Base-by-base conservation (phyloP, 306 rosid species). In the Begonia masoniana region DNA sequence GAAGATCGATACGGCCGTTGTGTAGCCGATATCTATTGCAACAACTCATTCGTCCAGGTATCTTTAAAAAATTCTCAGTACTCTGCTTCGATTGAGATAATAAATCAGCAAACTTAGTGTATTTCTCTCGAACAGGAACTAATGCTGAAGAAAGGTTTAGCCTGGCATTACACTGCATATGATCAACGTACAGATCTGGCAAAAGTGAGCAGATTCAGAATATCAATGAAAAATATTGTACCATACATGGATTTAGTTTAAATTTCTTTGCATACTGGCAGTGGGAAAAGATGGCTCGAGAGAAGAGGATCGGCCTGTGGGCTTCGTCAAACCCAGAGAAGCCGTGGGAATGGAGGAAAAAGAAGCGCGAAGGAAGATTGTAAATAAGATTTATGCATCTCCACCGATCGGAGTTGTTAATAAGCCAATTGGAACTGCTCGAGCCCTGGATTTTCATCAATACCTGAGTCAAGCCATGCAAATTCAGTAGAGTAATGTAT, bases 291-390 rank as follows among this genome's bases (percentile, higher is more conserved):
- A 69, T 69, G 39, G 99, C 94, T 41, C 81, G 71, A 59, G 67
- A 54, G 16, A 77, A 64, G 76, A 72, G 87, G 47, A 69, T 77
- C 15, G 99, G 99, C 19, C 65, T 92, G 61, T 86, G 99, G 99
- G 95, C 83, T 68, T 75, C 88, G 43, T 43, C 70, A 45, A 86
- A 91, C 62, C 96, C 99, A 11, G 88, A 86, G 74, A 71, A 81
- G 82, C 99, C 99, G 48, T 92, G 96, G 99, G 93, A 92, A 1
- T 92, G 94, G 91, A 84, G 96, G 56, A 84, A 69, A 68, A 67
- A 65, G 46, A 77, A 10, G 61, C 52, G 94, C 14, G 60, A 65
- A 58, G 87, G 67, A 13, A 57, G 69, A 62, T 77, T 36, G 55
- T 7, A 6, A 31, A 31, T 31, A 31, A 31, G 39, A 31, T 31